Evolutionary conservation across 495 filamentous ascomycete species (phyloP).

Genomic region (Penicillium silybi): DNA sequence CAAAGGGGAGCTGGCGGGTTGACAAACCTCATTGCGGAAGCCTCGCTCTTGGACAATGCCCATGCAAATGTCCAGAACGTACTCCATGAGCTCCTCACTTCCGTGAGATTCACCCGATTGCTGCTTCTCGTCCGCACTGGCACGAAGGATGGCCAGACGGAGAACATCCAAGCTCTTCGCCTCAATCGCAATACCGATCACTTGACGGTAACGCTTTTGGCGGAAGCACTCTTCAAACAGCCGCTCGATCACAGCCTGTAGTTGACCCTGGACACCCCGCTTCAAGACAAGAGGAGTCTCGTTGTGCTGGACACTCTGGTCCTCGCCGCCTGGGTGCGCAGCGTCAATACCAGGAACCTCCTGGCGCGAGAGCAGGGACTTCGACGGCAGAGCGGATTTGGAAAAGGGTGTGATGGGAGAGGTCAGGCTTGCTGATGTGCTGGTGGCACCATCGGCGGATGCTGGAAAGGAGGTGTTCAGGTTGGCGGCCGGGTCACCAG

Average conservation of each 20-base stretch:
- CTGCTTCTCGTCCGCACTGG: constrained; percentile 75
- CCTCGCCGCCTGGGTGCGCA: constrained; percentile 51
- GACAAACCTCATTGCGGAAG: constrained; percentile 69
- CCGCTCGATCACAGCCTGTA: constrained; percentile 79
- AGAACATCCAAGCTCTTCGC: constrained; percentile 90
- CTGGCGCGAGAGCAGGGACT: constrained; percentile 84
- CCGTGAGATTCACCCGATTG: constrained; percentile 51
- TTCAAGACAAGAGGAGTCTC: constrained; percentile 53
- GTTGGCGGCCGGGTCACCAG: constrained; percentile 57
- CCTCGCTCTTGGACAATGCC: constrained; percentile 91
- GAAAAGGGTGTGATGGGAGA: constrained; percentile 93
- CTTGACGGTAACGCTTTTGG: constrained; percentile 86
- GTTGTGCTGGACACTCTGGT: constrained; percentile 47
- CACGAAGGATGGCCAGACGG: constrained; percentile 74
- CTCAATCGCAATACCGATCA: constrained; percentile 98
- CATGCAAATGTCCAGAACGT: constrained; percentile 95
- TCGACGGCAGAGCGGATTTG: constrained; percentile 83
- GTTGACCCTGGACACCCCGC: constrained; percentile 59
- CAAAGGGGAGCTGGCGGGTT: neutral
- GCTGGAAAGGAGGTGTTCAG: constrained; percentile 69
- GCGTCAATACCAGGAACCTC: constrained; percentile 59
- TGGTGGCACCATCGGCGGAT: constrained; percentile 57
- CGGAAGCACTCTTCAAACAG: constrained; percentile 88
- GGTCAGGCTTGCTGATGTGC: constrained; percentile 65
- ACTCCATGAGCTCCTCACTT: constrained; percentile 94